phyloP scores from a whole-genome alignment of 2,329 filamentous ascomycete genomes.

The Elsinoe arachidis region DNA sequence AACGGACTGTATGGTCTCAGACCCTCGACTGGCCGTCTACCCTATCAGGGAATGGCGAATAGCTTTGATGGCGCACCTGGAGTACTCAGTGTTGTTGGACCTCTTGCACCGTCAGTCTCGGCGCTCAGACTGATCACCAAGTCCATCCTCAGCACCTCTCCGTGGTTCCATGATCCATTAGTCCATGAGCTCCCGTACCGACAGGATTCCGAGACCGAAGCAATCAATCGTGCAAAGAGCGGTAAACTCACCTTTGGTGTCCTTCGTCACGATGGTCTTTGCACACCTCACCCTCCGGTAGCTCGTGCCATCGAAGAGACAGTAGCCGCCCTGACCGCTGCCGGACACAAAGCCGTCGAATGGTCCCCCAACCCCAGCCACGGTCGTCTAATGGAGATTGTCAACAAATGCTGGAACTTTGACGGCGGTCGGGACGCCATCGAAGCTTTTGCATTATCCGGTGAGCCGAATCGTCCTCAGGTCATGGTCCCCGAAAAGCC shows the following conservation, averaged over 20 bases:
- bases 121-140: conserved; percentile 49
- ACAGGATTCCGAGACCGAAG: conserved; percentile 32
- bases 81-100: conserved; percentile 55
- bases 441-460: conserved; percentile 45
- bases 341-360: conserved; percentile 51
- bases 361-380: conserved; percentile 50
- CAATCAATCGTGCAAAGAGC: conserved; percentile 32
- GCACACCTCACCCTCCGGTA: conserved; percentile 50
- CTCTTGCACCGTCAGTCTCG: conserved; percentile 48
- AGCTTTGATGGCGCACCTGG: conserved; percentile 56
- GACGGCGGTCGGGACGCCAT: conserved; percentile 46
- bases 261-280: conserved; percentile 43
- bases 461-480: conserved; percentile 44
- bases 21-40: conserved; percentile 45
- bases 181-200: conserved; percentile 60
- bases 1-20: conserved; percentile 50
- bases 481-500: conserved; percentile 29
- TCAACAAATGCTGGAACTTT: conserved; percentile 33
- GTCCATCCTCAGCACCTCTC: conserved; percentile 48
- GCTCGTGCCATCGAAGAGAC: conserved; percentile 45
- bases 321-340: conserved; percentile 39
- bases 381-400: conserved; percentile 26
- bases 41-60: conserved; percentile 52
- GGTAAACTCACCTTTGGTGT: conserved; percentile 47
- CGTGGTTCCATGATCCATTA: conserved; percentile 59